Evolutionary conservation across 2,329 filamentous ascomycete species (phyloP).

Genomic region (Diplodia mutila): DNA sequence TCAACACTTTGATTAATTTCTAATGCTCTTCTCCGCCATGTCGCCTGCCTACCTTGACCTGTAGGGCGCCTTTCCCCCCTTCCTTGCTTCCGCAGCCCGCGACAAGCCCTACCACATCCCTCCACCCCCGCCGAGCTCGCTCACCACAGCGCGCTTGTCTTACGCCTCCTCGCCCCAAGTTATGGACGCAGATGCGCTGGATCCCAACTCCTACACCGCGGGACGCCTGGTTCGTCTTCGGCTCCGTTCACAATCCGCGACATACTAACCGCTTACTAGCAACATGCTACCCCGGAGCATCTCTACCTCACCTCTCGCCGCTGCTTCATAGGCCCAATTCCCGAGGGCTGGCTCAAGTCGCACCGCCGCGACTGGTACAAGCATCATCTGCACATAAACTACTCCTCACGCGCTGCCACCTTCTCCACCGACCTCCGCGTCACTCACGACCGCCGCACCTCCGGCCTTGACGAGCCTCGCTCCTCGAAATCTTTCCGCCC

Average conservation of each 20-base stretch:
- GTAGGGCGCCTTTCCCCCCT: background rate
- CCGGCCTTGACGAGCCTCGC: conserved; percentile 47
- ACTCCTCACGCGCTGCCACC: conserved; percentile 51
- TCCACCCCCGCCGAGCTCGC: background rate
- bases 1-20: conserved; percentile 5
- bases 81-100: background rate
- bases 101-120: background rate
- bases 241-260: background rate
- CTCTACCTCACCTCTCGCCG: conserved; percentile 64
- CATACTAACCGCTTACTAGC: conserved; percentile 42
- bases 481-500: conserved; percentile 42
- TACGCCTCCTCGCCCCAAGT: background rate
- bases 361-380: conserved; percentile 68
- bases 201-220: conserved; percentile 56
- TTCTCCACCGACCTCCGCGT: conserved; percentile 55
- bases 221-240: conserved; percentile 46
- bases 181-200: conserved; percentile 16
- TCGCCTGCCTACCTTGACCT: background rate
- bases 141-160: conserved; percentile 12
- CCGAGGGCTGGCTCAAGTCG: conserved; percentile 66
- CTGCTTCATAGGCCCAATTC: conserved; percentile 68
- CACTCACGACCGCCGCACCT: conserved; percentile 48
- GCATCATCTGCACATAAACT: conserved; percentile 50
- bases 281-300: conserved; percentile 65
- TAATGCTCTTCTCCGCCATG: conserved; percentile 3